These are phyloP conservation scores for Psilocybe subaeruginosa DNA, from an alignment of 768 basidiomycete species.

Conservation along the genomic window DNA sequence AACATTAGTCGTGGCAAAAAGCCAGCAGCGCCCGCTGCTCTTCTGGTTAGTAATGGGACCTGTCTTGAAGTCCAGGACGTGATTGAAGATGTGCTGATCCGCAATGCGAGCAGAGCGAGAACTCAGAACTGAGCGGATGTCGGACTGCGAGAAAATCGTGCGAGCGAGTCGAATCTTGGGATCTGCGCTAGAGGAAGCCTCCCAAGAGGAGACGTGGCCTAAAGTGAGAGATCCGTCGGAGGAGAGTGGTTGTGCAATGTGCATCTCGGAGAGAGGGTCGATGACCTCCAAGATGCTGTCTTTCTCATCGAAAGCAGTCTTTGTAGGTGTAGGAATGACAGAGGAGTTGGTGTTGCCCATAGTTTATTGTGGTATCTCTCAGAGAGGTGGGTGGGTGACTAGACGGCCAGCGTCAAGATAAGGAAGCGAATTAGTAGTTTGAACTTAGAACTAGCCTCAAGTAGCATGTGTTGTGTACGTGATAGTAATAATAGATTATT, in stretches of 20 bases:
- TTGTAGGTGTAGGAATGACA: slow-evolving; percentile 27
- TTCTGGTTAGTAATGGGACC: slow-evolving; percentile 87
- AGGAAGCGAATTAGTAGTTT: slow-evolving; percentile 2
- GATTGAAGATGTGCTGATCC: slow-evolving; percentile 83
- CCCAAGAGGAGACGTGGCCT: slow-evolving; percentile 68
- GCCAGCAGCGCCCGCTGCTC: slow-evolving; percentile 91
- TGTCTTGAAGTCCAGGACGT: slow-evolving; percentile 78
- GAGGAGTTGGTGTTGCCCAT: slow-evolving; percentile 38
- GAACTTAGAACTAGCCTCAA: not conserved
- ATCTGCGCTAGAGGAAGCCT: slow-evolving; percentile 51
- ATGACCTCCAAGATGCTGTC: slow-evolving; percentile 27
- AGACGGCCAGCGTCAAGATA: slow-evolving; percentile 23
- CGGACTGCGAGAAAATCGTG: slow-evolving; percentile 70
- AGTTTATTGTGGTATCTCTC: slow-evolving; percentile 12
- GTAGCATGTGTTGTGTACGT: slow-evolving; percentile 3
- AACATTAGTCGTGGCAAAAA: slow-evolving; percentile 91
- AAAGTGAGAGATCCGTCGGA: slow-evolving; percentile 63
- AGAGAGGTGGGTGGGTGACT: slow-evolving; percentile 3
- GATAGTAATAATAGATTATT: slow-evolving; percentile 19
- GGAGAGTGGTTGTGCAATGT: slow-evolving; percentile 46
- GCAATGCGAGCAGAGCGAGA: slow-evolving; percentile 63
- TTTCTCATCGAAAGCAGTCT: slow-evolving; percentile 33
- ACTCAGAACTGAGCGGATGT: slow-evolving; percentile 65
- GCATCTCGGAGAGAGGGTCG: slow-evolving; percentile 34
- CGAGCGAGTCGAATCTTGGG: slow-evolving; percentile 76